Base-by-base conservation (phyloP, 768 basidiomycete genomes). In the Trametes gibbosa region DNA sequence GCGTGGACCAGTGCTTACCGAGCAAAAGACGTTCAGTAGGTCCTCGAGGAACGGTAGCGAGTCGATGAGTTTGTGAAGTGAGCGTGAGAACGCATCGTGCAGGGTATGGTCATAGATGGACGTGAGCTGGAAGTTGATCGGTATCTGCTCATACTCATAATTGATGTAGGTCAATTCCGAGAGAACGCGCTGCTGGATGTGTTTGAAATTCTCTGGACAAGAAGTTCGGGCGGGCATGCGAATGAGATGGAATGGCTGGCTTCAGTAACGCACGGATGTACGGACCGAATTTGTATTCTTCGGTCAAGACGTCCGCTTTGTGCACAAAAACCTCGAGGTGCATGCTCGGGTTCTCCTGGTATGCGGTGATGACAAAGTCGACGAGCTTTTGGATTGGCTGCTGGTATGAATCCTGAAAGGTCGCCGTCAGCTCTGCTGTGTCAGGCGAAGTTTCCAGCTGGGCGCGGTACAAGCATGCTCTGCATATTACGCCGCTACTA, bases 301-400 rank as follows among this genome's bases (percentile, higher is more conserved):
- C 93, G 57, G 88, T 85, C 42, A 96, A 76, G 48, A 87, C 90
- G 73, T 98, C 96, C 7, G 92, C 89, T 73, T 98, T 98, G 75
- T 98, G 96, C 6, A 95, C 90, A 66, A 98, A 97, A 32, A 98
- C 87, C 69, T 96, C 92, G 25, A 98, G 80, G 63, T 85, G 84
- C 58, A 95, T 83, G 41, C 80, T 77, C 5, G 87, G 90, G 68
- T 91, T 92, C 40, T 85, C 81, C 42, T 84, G 79, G 68, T 85
- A 89, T 3, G 90, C 88, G 7, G 87, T 83, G 32, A 87, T 79
- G 62, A 95, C 87, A 66, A 93, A 86, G 60, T 92, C 85, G 56
- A 92, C 86, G 51, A 95, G 84, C 63, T 86, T 88, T 42, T 84
- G 80, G 59, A 97, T 88, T 12, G 92, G 85, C 64, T 90, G 86